These are phyloP conservation scores for Fusarium pseudograminearum DNA, from an alignment of 2,329 filamentous ascomycete genomes.

Conservation along the genomic window DNA sequence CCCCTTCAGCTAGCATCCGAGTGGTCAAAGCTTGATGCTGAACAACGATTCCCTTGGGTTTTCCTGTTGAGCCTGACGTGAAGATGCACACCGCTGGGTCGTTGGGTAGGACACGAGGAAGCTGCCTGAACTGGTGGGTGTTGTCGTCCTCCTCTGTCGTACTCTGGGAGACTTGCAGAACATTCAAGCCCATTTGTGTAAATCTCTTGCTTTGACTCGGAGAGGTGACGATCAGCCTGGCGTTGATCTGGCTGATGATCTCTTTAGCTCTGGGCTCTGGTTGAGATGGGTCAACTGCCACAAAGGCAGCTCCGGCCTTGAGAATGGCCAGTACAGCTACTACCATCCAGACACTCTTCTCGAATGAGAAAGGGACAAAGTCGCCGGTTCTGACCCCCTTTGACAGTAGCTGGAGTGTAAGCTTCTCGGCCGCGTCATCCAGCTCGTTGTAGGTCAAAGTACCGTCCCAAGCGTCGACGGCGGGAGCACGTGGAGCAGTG, in stretches of 20 bases:
- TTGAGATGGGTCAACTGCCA: slow-evolving; percentile 1
- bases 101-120: background rate
- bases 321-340: background rate
- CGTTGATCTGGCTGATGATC: background rate
- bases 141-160: background rate
- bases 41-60: slow-evolving; percentile 1
- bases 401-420: background rate
- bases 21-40: background rate
- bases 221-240: background rate
- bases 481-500: background rate
- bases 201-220: background rate
- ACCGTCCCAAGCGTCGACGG: slow-evolving; percentile 1
- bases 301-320: slow-evolving; percentile 3
- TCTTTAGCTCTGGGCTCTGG: background rate
- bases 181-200: background rate
- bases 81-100: background rate
- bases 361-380: slow-evolving; percentile 2
- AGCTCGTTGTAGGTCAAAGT: background rate
- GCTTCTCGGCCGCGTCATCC: background rate
- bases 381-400: background rate
- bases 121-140: background rate
- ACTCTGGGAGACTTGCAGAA: background rate
- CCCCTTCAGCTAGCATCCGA: slow-evolving; percentile 4
- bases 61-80: slow-evolving; percentile 3
- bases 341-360: slow-evolving; percentile 3